Percentiles rank a stretch among this genome's conserved stretches.
phyloP scores from a whole-genome alignment of 164 flowering plant genomes.

The Dillenia turbinata region DNA sequence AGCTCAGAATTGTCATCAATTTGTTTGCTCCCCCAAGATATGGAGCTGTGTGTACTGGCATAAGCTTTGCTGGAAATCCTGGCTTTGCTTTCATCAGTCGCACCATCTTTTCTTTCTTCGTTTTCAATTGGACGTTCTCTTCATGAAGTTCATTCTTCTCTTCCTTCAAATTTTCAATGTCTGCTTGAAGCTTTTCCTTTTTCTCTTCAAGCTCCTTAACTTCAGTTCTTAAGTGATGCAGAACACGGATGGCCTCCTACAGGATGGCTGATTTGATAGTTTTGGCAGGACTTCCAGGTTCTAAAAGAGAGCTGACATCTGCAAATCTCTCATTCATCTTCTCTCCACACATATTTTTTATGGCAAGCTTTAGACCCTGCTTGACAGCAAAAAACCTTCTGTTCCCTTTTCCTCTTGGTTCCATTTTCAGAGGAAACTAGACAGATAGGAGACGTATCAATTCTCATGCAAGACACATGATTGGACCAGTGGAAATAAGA shows the following conservation, averaged over 20 bases:
- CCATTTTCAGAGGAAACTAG: slow-evolving; percentile 17
- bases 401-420: slow-evolving; percentile 39
- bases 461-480: slow-evolving; percentile 22
- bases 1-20: slow-evolving; percentile 9
- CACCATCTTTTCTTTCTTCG: slow-evolving; percentile 66
- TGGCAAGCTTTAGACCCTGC: slow-evolving; percentile 46
- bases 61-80: slow-evolving; percentile 31
- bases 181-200: slow-evolving; percentile 39
- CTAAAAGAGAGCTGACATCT: slow-evolving; percentile 42
- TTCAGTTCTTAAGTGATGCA: slow-evolving; percentile 44
- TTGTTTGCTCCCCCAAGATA: slow-evolving; percentile 36
- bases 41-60: slow-evolving; percentile 45
- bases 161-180: slow-evolving; percentile 46
- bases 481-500: slow-evolving; percentile 27
- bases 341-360: slow-evolving; percentile 53
- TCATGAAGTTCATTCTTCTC: slow-evolving; percentile 75
- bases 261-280: slow-evolving; percentile 47
- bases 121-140: slow-evolving; percentile 49
- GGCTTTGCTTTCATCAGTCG: slow-evolving; percentile 54
- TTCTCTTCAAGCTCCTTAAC: slow-evolving; percentile 33
- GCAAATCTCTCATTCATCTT: slow-evolving; percentile 58
- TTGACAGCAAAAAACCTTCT: slow-evolving; percentile 24
- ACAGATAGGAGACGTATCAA: slow-evolving; percentile 22
- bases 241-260: slow-evolving; percentile 42
- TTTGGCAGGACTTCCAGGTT: slow-evolving; percentile 46